These are phyloP conservation scores for Emergomyces orientalis DNA, from an alignment of 2,329 filamentous ascomycete genomes.

Conservation along the genomic window DNA sequence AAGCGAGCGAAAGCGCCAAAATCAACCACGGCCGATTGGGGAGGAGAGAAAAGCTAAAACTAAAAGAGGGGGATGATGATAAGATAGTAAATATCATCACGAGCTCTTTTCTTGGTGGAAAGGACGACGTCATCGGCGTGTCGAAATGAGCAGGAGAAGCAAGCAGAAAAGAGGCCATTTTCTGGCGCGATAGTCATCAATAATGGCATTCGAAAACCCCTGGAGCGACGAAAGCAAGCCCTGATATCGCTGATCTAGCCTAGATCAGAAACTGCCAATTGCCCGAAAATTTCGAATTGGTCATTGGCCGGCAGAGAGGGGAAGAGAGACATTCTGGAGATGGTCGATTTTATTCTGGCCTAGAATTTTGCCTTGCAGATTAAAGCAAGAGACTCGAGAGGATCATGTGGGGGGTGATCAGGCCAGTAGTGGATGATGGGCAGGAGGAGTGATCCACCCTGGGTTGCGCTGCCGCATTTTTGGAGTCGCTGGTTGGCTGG, in stretches of 20 bases:
- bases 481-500: constrained; percentile 6
- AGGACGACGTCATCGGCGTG: neutral
- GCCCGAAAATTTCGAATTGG: neutral
- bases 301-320: constrained; percentile 12
- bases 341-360: constrained; percentile 12
- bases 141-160: neutral
- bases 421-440: neutral
- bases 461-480: constrained; percentile 4
- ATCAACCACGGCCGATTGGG: constrained; percentile 3
- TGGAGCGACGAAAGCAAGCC: neutral
- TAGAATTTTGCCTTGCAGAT: constrained; percentile 9
- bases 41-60: neutral
- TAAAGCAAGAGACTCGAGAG: neutral
- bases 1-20: neutral
- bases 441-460: neutral
- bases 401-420: constrained; percentile 7
- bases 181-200: neutral
- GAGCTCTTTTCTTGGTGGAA: neutral
- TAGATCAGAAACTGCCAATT: constrained; percentile 9
- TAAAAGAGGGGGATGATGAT: neutral
- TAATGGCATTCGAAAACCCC: neutral
- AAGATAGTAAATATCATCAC: neutral
- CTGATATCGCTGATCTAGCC: constrained; percentile 9
- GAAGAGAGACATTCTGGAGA: constrained; percentile 1
- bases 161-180: neutral